These are phyloP conservation scores for Bertia moriformis DNA, from an alignment of 2,329 filamentous ascomycete species.

Conservation along the genomic window DNA sequence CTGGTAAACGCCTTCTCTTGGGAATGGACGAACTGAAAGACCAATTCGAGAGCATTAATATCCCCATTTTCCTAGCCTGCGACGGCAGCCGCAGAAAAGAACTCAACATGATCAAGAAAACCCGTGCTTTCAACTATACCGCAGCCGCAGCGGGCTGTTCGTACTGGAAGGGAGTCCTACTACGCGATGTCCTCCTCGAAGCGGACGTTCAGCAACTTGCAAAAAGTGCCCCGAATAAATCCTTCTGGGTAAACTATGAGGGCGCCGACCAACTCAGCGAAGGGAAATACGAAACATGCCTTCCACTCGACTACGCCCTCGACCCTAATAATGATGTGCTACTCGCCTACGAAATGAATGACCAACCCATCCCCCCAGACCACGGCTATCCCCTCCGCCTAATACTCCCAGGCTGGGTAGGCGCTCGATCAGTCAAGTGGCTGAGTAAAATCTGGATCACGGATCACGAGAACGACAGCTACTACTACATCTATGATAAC, in stretches of 20 bases:
- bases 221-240: slow-evolving; percentile 5
- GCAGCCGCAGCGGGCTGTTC: slow-evolving; percentile 28
- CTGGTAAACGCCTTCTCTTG: slow-evolving; percentile 17
- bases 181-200: slow-evolving; percentile 25
- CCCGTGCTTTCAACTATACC: slow-evolving; percentile 69
- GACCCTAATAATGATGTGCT: slow-evolving; percentile 38
- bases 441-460: slow-evolving; percentile 47
- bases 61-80: slow-evolving; percentile 29
- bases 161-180: slow-evolving; percentile 30
- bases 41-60: slow-evolving; percentile 33
- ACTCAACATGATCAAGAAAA: slow-evolving; percentile 79
- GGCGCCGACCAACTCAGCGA: slow-evolving; percentile 29
- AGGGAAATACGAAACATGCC: slow-evolving; percentile 36
- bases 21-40: slow-evolving; percentile 28
- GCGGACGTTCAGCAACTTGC: neutral
- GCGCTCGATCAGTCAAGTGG: slow-evolving; percentile 58
- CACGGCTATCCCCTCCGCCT: slow-evolving; percentile 52
- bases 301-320: slow-evolving; percentile 38
- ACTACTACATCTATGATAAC: too few relatives aligned
- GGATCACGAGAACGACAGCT: too few relatives aligned
- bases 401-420: slow-evolving; percentile 50
- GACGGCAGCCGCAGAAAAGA: slow-evolving; percentile 53
- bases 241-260: slow-evolving; percentile 30
- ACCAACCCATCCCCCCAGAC: slow-evolving; percentile 41
- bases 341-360: slow-evolving; percentile 53